These are phyloP conservation scores for Debaryomycetaceae sp. DNA, from an alignment of 1,139 yeast genomes.

Conservation along the genomic window DNA sequence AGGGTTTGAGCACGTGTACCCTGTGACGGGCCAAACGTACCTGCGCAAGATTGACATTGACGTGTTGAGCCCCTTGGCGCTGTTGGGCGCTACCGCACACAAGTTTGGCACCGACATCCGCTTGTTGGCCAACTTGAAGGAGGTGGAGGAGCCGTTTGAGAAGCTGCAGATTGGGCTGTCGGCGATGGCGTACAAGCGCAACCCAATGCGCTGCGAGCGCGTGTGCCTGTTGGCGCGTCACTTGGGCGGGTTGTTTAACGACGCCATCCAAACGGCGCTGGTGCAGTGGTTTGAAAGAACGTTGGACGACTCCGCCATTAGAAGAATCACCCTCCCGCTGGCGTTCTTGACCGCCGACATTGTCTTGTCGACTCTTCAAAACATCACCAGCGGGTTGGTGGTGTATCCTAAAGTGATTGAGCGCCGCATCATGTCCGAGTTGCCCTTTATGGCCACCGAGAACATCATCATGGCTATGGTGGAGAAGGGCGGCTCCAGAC, in stretches of 20 bases:
- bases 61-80: conserved; percentile 85
- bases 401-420: conserved; percentile 98
- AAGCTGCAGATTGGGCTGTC: conserved; percentile 96
- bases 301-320: conserved; percentile 94
- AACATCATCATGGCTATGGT: conserved; percentile 99
- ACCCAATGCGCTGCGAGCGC: conserved; percentile 99
- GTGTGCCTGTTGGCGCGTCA: conserved; percentile 97
- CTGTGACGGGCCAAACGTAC: conserved; percentile 97
- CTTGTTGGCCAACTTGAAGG: conserved; percentile 92
- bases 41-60: conserved; percentile 97
- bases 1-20: conserved; percentile 93
- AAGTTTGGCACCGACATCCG: conserved; percentile 97
- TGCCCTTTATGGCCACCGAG: conserved; percentile 99
- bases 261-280: conserved; percentile 93
- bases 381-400: conserved; percentile 91
- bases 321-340: conserved; percentile 95
- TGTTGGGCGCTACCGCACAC: conserved; percentile 95
- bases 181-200: conserved; percentile 99
- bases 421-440: conserved; percentile 89
- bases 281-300: conserved; percentile 99
- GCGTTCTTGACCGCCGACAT: conserved; percentile 97
- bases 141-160: conserved; percentile 97
- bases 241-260: conserved; percentile 84
- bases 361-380: conserved; percentile 80
- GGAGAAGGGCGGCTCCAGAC: conserved; percentile 95